These are phyloP conservation scores for Pouteria glomerata DNA, from an alignment of 148 eudicot genomes.

Conservation along the genomic window DNA sequence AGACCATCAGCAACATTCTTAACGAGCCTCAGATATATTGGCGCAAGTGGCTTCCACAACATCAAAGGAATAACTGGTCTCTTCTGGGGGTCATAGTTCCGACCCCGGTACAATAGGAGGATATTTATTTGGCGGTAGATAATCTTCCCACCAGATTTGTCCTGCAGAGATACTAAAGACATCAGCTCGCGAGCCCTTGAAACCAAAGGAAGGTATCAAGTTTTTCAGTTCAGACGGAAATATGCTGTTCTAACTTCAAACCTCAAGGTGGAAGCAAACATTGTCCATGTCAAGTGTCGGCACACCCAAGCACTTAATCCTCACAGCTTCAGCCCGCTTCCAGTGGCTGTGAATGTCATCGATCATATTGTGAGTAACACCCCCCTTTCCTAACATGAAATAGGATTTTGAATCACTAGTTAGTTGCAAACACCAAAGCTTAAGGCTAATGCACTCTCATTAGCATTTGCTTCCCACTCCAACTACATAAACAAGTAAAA, in stretches of 20 bases:
- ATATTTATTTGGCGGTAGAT: conserved; percentile 68
- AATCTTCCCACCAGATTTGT: conserved; percentile 79
- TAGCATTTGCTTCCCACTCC: background rate
- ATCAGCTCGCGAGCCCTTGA: conserved; percentile 11
- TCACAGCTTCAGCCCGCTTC: conserved; percentile 91
- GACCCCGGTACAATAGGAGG: conserved; percentile 71
- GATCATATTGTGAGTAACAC: conserved; percentile 87
- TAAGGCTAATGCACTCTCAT: background rate
- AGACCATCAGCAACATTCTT: conserved; percentile 81
- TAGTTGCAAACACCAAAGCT: background rate
- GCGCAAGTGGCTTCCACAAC: conserved; percentile 91
- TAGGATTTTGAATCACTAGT: background rate
- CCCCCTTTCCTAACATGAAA: conserved; percentile 52
- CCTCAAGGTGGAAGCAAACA: conserved; percentile 87
- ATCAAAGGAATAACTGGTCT: conserved; percentile 73
- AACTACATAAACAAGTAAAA: background rate
- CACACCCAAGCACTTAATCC: conserved; percentile 87
- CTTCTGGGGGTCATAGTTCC: conserved; percentile 67
- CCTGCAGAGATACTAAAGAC: conserved; percentile 39
- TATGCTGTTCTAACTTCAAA: conserved; percentile 12
- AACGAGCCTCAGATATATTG: conserved; percentile 85
- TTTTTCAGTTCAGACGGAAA: background rate
- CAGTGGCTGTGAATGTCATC: conserved; percentile 94
- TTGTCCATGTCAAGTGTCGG: conserved; percentile 97
- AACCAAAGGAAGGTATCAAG: background rate